A percentile compares a stretch with the other conserved stretches of the same genome.
Conservation (phyloP, 768 basidiomycete species). For the Butyriboletus loyo region DNA sequence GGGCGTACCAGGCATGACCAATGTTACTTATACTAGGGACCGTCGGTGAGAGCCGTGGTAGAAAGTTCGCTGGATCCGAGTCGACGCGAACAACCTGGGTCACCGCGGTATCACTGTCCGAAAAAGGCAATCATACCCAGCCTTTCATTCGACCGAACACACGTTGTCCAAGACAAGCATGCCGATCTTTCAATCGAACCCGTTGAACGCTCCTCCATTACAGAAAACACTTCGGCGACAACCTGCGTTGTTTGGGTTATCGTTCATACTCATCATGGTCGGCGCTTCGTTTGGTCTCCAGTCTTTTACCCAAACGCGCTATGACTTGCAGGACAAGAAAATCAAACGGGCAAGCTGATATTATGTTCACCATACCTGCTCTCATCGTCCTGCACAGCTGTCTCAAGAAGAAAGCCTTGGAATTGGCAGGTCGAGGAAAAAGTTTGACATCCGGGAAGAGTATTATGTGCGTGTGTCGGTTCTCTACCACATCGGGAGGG, state of each 20-base stretch:
- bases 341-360: conserved; percentile 55
- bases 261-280: conserved; percentile 84
- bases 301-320: conserved; percentile 83
- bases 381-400: conserved; percentile 40
- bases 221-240: conserved; percentile 50
- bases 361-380: too few relatives aligned
- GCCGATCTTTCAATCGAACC: conserved; percentile 50
- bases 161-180: conserved; percentile 27
- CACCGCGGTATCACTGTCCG: conserved; percentile 1
- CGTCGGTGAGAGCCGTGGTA: conserved; percentile 11
- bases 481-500: neutral
- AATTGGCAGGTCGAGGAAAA: conserved; percentile 65
- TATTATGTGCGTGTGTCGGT: conserved; percentile 73
- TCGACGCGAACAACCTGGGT: conserved; percentile 3
- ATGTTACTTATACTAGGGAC: neutral
- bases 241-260: conserved; percentile 78
- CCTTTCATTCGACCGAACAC: neutral
- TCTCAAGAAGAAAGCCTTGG: conserved; percentile 76
- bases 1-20: conserved; percentile 24
- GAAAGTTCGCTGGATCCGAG: conserved; percentile 4
- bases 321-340: conserved; percentile 83
- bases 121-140: conserved; percentile 14
- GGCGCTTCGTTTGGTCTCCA: conserved; percentile 81
- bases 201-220: conserved; percentile 20
- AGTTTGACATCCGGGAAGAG: conserved; percentile 91